These are phyloP conservation scores for Chlorella ohadii DNA, from an alignment of 139 green algal species.

Conservation along the genomic window DNA sequence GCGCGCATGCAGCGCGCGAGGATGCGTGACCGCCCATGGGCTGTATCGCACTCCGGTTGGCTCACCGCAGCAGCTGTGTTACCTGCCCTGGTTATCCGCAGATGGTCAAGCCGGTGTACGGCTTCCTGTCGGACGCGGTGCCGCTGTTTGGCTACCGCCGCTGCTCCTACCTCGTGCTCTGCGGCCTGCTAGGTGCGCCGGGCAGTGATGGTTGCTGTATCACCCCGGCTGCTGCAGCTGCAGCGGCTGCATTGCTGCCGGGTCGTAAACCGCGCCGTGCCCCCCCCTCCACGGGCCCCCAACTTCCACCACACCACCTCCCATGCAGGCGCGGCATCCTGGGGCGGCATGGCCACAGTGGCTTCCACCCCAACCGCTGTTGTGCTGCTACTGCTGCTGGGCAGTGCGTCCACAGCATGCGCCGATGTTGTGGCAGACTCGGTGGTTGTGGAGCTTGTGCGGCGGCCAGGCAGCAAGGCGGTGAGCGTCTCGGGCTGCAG, in stretches of 20 bases:
- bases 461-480: not conserved
- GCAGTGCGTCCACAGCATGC: slow-evolving; percentile 80
- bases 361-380: slow-evolving; percentile 59
- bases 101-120: slow-evolving; percentile 96
- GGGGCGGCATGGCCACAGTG: slow-evolving; percentile 65
- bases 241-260: too few species aligned
- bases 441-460: slow-evolving; percentile 72
- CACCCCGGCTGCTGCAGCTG: too few species aligned
- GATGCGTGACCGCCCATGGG: too few species aligned
- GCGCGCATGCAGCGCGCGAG: too few species aligned
- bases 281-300: too few species aligned
- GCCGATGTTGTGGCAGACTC: slow-evolving; percentile 98
- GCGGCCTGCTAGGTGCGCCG: slow-evolving; percentile 60
- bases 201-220: too few species aligned
- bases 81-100: slow-evolving; percentile 51
- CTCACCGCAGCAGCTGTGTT: not conserved
- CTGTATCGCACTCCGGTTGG: too few species aligned
- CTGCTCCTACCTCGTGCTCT: slow-evolving; percentile 87
- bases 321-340: slow-evolving; percentile 69
- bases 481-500: not conserved
- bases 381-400: slow-evolving; percentile 62
- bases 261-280: too few species aligned
- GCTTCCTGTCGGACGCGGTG: slow-evolving; percentile 92
- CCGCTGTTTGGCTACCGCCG: slow-evolving; percentile 94
- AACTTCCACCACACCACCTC: too few species aligned